phyloP scores from a whole-genome alignment of 106 monocot genomes.

The Cymbidium sinense region DNA sequence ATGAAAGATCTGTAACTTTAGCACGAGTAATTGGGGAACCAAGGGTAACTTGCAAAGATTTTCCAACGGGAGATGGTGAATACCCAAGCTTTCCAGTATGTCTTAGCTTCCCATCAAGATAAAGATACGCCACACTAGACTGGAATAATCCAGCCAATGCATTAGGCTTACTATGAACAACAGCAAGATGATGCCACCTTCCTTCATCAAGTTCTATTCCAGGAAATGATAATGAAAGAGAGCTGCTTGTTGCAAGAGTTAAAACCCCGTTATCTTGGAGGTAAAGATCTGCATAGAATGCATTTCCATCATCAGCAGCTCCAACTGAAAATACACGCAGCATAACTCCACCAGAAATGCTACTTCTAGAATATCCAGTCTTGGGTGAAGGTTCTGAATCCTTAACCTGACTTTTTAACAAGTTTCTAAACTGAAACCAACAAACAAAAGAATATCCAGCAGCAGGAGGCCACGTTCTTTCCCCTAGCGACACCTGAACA shows the following conservation, averaged over 20 bases:
- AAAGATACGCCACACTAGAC: slow-evolving; percentile 82
- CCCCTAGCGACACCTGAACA: slow-evolving; percentile 94
- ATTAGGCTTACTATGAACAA: slow-evolving; percentile 98
- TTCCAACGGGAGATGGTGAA: slow-evolving; percentile 84
- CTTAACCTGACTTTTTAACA: slow-evolving; percentile 48
- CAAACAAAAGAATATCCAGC: slow-evolving; percentile 98
- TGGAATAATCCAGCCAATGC: slow-evolving; percentile 96
- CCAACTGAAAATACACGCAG: slow-evolving; percentile 90
- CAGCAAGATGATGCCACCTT: slow-evolving; percentile 93
- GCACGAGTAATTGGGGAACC: slow-evolving; percentile 60
- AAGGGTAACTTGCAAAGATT: slow-evolving; percentile 81
- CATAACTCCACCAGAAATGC: slow-evolving; percentile 31
- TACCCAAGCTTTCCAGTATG: slow-evolving; percentile 98
- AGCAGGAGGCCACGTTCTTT: slow-evolving; percentile 98
- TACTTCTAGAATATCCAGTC: slow-evolving; percentile 22
- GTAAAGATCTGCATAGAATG: slow-evolving; percentile 71
- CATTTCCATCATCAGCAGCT: slow-evolving; percentile 64
- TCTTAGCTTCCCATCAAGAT: slow-evolving; percentile 82
- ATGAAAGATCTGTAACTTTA: slow-evolving; percentile 65
- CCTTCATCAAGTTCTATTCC: slow-evolving; percentile 82
- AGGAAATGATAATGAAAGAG: slow-evolving; percentile 71
- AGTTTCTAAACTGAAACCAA: slow-evolving; percentile 85
- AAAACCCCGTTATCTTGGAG: slow-evolving; percentile 81
- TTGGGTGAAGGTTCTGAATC: slow-evolving; percentile 51
- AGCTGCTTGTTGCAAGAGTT: slow-evolving; percentile 88